A percentile compares a stretch with the other conserved stretches of the same genome.
Evolutionary conservation across 2,329 filamentous ascomycete genomes (phyloP).

Genomic region (Dactylella cylindrospora): DNA sequence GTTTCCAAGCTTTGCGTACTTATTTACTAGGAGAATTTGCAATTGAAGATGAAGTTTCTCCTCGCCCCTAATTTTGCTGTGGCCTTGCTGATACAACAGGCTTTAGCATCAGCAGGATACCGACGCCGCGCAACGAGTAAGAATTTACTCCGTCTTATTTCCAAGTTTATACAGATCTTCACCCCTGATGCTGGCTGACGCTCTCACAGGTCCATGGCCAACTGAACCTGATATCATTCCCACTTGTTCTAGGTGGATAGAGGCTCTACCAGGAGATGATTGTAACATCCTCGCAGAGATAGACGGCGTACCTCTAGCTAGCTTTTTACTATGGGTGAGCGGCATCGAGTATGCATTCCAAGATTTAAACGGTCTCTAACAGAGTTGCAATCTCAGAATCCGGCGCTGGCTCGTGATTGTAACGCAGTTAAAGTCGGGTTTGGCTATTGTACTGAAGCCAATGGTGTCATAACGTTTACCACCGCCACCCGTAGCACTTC

Average conservation of each 20-base stretch:
- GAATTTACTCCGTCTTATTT: not conserved
- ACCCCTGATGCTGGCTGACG: too few relatives aligned
- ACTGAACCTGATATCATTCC: slow-evolving; percentile 19
- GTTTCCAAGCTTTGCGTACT: too few relatives aligned
- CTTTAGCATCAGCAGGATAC: not conserved
- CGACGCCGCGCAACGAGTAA: slow-evolving; percentile 23
- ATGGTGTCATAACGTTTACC: not conserved
- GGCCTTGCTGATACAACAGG: not conserved
- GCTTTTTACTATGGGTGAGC: slow-evolving; percentile 16
- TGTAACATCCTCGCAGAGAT: slow-evolving; percentile 22
- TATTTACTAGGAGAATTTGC: too few relatives aligned
- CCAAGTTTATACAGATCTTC: too few relatives aligned
- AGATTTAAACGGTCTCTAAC: too few relatives aligned
- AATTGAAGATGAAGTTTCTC: slow-evolving; percentile 10
- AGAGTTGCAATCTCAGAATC: slow-evolving; percentile 1
- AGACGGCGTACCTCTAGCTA: slow-evolving; percentile 11
- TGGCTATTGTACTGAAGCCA: slow-evolving; percentile 18
- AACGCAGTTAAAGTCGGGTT: slow-evolving; percentile 10
- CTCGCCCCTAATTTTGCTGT: not conserved
- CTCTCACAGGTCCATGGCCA: slow-evolving; percentile 25
- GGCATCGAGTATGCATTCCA: not conserved
- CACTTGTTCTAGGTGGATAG: slow-evolving; percentile 17
- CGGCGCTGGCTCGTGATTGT: slow-evolving; percentile 12
- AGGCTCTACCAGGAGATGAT: slow-evolving; percentile 15
- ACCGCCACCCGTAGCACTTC: slow-evolving; percentile 3